A percentile compares a stretch with the other conserved stretches of the same genome.
These are phyloP conservation scores for Ascochyta lentis DNA, from an alignment of 2,329 filamentous ascomycete species.

Conservation along the genomic window DNA sequence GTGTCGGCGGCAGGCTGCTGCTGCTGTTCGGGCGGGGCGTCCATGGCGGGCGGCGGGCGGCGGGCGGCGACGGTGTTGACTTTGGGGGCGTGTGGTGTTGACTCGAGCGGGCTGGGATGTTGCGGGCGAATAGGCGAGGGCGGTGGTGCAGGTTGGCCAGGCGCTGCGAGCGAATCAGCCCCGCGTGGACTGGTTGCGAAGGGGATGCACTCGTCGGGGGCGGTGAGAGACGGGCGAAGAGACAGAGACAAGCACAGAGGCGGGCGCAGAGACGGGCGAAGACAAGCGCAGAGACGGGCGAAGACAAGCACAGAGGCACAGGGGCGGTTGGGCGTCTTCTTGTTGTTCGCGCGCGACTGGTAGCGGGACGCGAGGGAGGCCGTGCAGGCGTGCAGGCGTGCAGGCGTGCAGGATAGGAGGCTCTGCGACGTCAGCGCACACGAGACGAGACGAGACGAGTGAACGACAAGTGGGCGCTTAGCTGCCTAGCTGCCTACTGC, in stretches of 20 bases:
- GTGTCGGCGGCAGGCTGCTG: slow-evolving; percentile 10
- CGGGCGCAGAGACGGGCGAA: too few relatives aligned
- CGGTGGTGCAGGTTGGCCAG: slow-evolving; percentile 8
- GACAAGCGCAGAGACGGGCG: not conserved
- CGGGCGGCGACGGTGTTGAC: slow-evolving; percentile 1
- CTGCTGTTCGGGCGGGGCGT: slow-evolving; percentile 30
- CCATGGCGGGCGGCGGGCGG: slow-evolving; percentile 16
- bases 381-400: not conserved
- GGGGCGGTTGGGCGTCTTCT: too few relatives aligned
- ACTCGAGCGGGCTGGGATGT: slow-evolving; percentile 26
- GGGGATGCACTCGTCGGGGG: slow-evolving; percentile 35
- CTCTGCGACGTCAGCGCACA: slow-evolving; percentile 7
- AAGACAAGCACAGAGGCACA: not conserved
- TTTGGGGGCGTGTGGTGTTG: slow-evolving; percentile 13
- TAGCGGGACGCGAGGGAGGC: slow-evolving; percentile 16
- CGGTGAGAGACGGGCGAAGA: slow-evolving; percentile 9
- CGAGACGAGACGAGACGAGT: not conserved
- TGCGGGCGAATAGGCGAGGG: slow-evolving; percentile 36
- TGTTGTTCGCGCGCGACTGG: slow-evolving; percentile 6
- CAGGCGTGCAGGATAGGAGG: slow-evolving; percentile 11
- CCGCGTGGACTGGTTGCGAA: slow-evolving; percentile 19
- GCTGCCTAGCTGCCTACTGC: not conserved
- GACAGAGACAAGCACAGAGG: not conserved
- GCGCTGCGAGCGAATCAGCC: slow-evolving; percentile 12
- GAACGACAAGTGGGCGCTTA: not conserved